phyloP scores from a whole-genome alignment of 345 rosid species.

The Eucalyptus fibrosa region DNA sequence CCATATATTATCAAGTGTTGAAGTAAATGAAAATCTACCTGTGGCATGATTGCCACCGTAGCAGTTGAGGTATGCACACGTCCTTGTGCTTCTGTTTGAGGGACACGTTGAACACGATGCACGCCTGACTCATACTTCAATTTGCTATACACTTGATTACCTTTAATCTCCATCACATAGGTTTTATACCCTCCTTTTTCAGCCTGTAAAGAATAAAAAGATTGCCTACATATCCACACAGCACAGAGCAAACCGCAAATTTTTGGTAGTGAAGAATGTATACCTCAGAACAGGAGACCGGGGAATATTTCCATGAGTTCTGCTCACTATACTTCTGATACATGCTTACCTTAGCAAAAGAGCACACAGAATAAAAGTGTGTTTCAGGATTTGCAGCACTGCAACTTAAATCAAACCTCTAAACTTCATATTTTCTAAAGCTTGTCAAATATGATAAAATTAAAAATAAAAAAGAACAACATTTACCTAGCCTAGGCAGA shows the following conservation, averaged over 20 bases:
- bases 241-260: neutral
- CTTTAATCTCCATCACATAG: slow-evolving; percentile 83
- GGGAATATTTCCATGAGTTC: slow-evolving; percentile 62
- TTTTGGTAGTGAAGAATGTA: neutral
- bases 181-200: slow-evolving; percentile 96
- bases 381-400: neutral
- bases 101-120: slow-evolving; percentile 92
- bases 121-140: slow-evolving; percentile 93
- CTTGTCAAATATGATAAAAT: neutral
- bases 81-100: slow-evolving; percentile 93
- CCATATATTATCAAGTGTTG: neutral
- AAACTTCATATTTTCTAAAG: neutral
- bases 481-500: neutral
- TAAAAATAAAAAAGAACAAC: neutral
- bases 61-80: slow-evolving; percentile 98
- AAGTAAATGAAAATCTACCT: slow-evolving; percentile 25
- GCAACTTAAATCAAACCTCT: neutral
- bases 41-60: slow-evolving; percentile 97
- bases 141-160: slow-evolving; percentile 85
- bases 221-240: neutral
- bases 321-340: slow-evolving; percentile 80
- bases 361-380: neutral
- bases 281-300: slow-evolving; percentile 80
- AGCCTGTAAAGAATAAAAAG: slow-evolving; percentile 34
- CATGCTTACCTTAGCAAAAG: slow-evolving; percentile 55